phyloP scores from a whole-genome alignment of 2,329 filamentous ascomycete species.

The Ilyonectria robusta region DNA sequence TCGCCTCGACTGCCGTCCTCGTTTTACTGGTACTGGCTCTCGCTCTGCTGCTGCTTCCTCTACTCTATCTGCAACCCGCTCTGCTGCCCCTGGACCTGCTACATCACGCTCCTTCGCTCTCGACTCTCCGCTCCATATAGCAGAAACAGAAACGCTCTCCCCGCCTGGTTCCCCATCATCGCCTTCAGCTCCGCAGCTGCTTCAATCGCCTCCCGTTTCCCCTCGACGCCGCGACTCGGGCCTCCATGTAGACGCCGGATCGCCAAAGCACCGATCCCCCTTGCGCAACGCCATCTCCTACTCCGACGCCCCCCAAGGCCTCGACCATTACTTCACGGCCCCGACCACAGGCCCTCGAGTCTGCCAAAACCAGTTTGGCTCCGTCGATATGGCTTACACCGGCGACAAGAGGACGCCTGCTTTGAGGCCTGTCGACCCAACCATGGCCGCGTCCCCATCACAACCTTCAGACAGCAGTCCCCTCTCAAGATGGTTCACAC shows the following conservation, averaged over 20 bases:
- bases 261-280: constrained; percentile 49
- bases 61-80: constrained; percentile 30
- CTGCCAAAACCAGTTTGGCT: constrained; percentile 39
- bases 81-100: constrained; percentile 28
- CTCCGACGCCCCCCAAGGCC: constrained; percentile 35
- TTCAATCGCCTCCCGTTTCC: constrained; percentile 38
- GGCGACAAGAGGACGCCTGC: constrained; percentile 45
- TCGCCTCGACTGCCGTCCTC: constrained; percentile 43
- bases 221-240: constrained; percentile 42
- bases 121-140: constrained; percentile 10
- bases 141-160: constrained; percentile 22
- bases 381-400: constrained; percentile 53
- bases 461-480: constrained; percentile 39
- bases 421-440: constrained; percentile 14
- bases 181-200: constrained; percentile 29
- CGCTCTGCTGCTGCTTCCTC: constrained; percentile 3
- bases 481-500: constrained; percentile 44
- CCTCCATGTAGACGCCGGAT: constrained; percentile 48
- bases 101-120: neutral
- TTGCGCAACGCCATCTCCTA: constrained; percentile 50
- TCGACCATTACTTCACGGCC: constrained; percentile 33
- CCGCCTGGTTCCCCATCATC: neutral
- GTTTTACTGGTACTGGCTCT: constrained; percentile 37
- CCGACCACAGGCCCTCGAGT: constrained; percentile 26
- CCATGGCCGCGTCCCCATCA: constrained; percentile 16